Evolutionary conservation across 495 filamentous ascomycete genomes (phyloP).

Genomic region (Xanthoparmelia taractica): DNA sequence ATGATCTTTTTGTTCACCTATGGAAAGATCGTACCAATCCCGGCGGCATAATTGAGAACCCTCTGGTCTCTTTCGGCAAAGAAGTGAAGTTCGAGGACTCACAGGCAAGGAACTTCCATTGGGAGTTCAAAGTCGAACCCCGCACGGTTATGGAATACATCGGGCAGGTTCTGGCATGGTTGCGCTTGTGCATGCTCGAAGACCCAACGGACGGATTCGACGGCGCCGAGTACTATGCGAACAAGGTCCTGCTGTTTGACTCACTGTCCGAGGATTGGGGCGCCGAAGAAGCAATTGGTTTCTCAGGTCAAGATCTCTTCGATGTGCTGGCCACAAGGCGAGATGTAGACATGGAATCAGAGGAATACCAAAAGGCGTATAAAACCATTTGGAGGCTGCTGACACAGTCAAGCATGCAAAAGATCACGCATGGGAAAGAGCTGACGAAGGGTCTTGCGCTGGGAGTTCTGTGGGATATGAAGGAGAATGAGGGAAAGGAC

Average conservation of each 20-base stretch:
- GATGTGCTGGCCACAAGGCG: background rate
- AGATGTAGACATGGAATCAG: background rate
- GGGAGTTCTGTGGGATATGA: background rate
- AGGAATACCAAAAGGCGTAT: background rate
- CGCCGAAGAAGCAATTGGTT: background rate
- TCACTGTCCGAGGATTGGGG: background rate
- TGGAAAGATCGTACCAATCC: background rate
- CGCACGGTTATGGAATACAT: background rate
- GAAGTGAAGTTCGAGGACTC: background rate
- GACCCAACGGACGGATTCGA: background rate
- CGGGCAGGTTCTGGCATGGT: background rate
- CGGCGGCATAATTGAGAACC: background rate
- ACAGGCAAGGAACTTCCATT: background rate
- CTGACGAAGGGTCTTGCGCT: background rate
- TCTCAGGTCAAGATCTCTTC: background rate
- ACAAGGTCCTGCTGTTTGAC: conserved; percentile 2
- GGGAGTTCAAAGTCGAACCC: background rate
- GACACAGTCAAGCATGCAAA: background rate
- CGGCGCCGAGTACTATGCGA: conserved; percentile 1
- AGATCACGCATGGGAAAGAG: background rate
- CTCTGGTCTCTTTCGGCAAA: background rate
- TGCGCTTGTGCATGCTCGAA: background rate
- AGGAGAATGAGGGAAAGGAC: background rate
- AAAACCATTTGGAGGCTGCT: background rate
- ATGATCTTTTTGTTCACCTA: background rate